Conservation (phyloP, 2,329 filamentous ascomycete genomes). For the Penicillium freii region DNA sequence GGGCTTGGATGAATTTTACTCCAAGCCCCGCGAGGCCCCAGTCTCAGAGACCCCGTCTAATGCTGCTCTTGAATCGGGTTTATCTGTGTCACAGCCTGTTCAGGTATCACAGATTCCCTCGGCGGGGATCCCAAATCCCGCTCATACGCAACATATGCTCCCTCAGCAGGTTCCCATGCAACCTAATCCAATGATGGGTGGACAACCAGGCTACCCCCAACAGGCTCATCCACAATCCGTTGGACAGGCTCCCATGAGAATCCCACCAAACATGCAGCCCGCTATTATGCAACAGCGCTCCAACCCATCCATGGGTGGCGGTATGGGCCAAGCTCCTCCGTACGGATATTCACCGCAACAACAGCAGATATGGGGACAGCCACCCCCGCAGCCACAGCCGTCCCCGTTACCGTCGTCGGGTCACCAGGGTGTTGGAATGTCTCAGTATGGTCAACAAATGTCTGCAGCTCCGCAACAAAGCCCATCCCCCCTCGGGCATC, state of each 20-base stretch:
- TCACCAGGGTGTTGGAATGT: constrained; percentile 42
- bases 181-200: constrained; percentile 44
- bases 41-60: constrained; percentile 42
- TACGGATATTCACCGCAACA: constrained; percentile 60
- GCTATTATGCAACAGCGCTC: constrained; percentile 67
- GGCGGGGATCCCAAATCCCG: constrained; percentile 34
- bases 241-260: constrained; percentile 70
- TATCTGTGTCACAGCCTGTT: constrained; percentile 40
- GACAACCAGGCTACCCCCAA: constrained; percentile 64
- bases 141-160: constrained; percentile 37
- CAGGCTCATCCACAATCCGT: constrained; percentile 69
- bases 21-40: constrained; percentile 76
- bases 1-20: constrained; percentile 79
- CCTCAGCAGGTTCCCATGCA: constrained; percentile 39
- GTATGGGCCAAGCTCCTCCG: constrained; percentile 44
- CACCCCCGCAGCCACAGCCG: constrained; percentile 62
- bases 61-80: constrained; percentile 34
- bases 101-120: constrained; percentile 40
- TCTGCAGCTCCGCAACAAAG: constrained; percentile 38
- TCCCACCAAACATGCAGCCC: constrained; percentile 59
- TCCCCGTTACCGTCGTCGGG: constrained; percentile 48
- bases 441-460: constrained; percentile 43
- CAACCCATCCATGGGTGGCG: constrained; percentile 55
- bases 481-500: constrained; percentile 36
- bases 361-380: constrained; percentile 67